Evolutionary conservation across 495 filamentous ascomycete species (phyloP), one percentile per base, ranked within the genome.

Genomic region (Xylaria scruposa): DNA sequence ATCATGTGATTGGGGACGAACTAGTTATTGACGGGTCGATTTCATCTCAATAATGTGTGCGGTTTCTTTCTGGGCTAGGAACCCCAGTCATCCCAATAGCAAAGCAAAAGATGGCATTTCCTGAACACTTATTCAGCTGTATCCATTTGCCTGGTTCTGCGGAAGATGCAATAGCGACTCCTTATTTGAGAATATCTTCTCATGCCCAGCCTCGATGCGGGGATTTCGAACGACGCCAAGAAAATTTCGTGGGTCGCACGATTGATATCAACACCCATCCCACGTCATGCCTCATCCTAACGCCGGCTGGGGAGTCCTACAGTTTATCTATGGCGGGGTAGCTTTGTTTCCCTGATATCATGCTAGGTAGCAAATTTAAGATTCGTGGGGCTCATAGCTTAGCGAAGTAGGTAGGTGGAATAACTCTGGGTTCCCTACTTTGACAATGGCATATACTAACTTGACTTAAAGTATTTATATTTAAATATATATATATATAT

Each of bases 231-330:
- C 60, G 38, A 63, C 60, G 60, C 60, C 60, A 63, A 63, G 60
- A n/a, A 6, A 19, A 17, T 1, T 1, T 44, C 60, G 60, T 63
- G 60, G 58, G 58, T 60, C 58, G 58, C 19, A n/a, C 31, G 58
- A 60, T 60, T 5, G 38, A 40, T 36, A 40, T 38, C 58, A 60
- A 60, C 38, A 63, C 21, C 60, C 3, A 26, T 44, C 7, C 36
- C 60, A 60, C 58, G 58, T 60, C 58, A 60, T 60, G 58, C 58
- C 40, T 60, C 58, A 38, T n/a, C 58, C 58, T n/a, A 60, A 60
- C 38, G 2, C 15, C 10, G 24, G 56, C 56, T 7, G 56, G 13
- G 17, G 33, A 36, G 29, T 8, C 33, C n/a, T 4, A n/a, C 19
- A 36, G 9, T 13, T 15, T 6, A 59, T 29, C 56, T 17, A 33